Evolutionary conservation across 306 rosid genomes (phyloP).

Genomic region (Rosa rugosa): DNA sequence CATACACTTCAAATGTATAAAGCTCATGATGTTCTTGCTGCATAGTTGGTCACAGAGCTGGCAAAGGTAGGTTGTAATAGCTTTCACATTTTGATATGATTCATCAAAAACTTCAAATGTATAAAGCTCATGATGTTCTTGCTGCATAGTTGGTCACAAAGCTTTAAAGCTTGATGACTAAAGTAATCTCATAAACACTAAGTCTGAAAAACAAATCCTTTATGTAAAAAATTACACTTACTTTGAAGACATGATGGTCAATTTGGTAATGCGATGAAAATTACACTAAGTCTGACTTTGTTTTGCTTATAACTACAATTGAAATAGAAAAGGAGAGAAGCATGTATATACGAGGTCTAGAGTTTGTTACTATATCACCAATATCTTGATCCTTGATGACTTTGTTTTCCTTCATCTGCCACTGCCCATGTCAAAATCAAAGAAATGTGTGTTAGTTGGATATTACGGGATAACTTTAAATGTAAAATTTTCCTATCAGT

Average conservation of each 20-base stretch:
- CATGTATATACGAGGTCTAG: not conserved
- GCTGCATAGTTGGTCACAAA: not conserved
- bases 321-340: not conserved
- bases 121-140: not conserved
- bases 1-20: not conserved
- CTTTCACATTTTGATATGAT: constrained; percentile 5
- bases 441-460: not conserved
- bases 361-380: not conserved
- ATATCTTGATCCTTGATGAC: not conserved
- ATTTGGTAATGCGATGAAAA: not conserved
- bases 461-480: not conserved
- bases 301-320: not conserved
- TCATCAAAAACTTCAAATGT: no score
- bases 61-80: no score
- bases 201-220: not conserved
- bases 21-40: not conserved
- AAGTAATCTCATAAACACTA: not conserved
- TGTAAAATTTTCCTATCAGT: not conserved
- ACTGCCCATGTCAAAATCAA: not conserved
- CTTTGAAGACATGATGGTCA: not conserved
- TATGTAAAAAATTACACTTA: not conserved
- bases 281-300: no score
- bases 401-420: no score
- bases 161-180: not conserved
- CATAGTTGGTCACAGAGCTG: not conserved